A percentile compares a stretch with the other conserved stretches of the same genome.
Evolutionary conservation across 2,329 filamentous ascomycete genomes (phyloP).

Genomic region (Neodidymelliopsis sp.): DNA sequence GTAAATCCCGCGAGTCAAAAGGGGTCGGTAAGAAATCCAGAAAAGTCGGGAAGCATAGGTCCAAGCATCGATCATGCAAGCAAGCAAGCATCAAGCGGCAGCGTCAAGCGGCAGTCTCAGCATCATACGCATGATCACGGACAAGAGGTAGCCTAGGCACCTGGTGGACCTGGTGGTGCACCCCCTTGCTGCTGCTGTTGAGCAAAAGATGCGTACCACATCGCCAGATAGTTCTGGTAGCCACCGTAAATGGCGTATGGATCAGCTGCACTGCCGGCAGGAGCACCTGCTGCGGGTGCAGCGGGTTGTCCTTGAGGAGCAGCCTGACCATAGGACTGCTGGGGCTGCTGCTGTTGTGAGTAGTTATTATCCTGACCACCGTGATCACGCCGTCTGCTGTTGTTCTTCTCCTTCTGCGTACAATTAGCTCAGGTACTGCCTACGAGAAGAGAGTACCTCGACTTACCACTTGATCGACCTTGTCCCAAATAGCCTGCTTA

Average conservation of each 20-base stretch:
- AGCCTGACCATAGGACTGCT: slow-evolving; percentile 48
- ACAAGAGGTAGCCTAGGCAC: slow-evolving; percentile 43
- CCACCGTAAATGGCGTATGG: slow-evolving; percentile 81
- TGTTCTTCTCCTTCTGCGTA: slow-evolving; percentile 57
- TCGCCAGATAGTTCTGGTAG: slow-evolving; percentile 78
- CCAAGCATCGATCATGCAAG: slow-evolving; percentile 47
- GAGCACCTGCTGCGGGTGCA: slow-evolving; percentile 45
- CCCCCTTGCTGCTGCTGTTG: slow-evolving; percentile 56
- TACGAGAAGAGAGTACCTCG: neutral
- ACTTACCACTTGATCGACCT: slow-evolving; percentile 87
- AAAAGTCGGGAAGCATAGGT: slow-evolving; percentile 32
- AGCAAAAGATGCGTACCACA: slow-evolving; percentile 79
- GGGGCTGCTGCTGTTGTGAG: slow-evolving; percentile 55
- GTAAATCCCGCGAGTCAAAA: slow-evolving; percentile 24
- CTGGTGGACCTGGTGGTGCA: slow-evolving; percentile 43
- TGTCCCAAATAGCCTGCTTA: slow-evolving; percentile 86
- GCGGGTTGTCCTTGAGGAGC: slow-evolving; percentile 38
- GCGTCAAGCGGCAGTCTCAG: slow-evolving; percentile 48
- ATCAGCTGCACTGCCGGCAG: slow-evolving; percentile 59
- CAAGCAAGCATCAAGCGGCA: slow-evolving; percentile 47
- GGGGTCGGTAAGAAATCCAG: slow-evolving; percentile 16
- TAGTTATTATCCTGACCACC: slow-evolving; percentile 52
- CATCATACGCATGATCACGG: slow-evolving; percentile 47
- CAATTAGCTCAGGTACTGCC: slow-evolving; percentile 21
- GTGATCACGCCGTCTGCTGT: slow-evolving; percentile 51